A percentile compares a stretch with the other conserved stretches of the same genome.
Conservation (phyloP, 768 basidiomycete species). For the Boletus rex-veris region DNA sequence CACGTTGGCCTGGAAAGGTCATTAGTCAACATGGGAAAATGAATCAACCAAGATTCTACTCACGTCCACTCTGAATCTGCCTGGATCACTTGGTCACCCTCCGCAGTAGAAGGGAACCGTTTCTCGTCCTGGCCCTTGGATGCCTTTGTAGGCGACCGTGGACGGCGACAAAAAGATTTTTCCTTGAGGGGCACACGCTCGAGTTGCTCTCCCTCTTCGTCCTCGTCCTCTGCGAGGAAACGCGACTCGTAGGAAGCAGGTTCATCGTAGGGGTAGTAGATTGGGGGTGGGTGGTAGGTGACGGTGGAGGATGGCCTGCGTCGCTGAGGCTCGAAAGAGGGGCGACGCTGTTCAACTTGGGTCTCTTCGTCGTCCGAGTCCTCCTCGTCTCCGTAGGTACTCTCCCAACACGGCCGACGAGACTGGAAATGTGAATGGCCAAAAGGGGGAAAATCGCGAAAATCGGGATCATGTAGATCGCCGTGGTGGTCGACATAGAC, state of each 20-base stretch:
- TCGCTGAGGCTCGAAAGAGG: slow-evolving; percentile 19
- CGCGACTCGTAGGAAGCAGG: slow-evolving; percentile 32
- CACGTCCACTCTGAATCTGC: slow-evolving; percentile 33
- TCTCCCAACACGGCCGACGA: slow-evolving; percentile 36
- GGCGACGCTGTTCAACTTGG: slow-evolving; percentile 9
- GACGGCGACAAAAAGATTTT: slow-evolving; percentile 14
- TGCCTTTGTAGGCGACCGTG: slow-evolving; percentile 21
- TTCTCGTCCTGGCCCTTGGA: slow-evolving; percentile 22
- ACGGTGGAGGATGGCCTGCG: slow-evolving; percentile 25
- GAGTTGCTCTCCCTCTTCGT: slow-evolving; percentile 18
- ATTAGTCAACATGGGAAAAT: neutral
- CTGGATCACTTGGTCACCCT: slow-evolving; percentile 10
- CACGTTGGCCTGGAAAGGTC: slow-evolving; percentile 49
- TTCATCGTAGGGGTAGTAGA: slow-evolving; percentile 28
- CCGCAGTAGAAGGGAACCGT: neutral
- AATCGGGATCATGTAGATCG: slow-evolving; percentile 66
- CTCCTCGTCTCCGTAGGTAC: slow-evolving; percentile 28
- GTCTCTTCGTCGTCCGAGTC: slow-evolving; percentile 30
- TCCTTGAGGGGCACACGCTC: slow-evolving; percentile 28
- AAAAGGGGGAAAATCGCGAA: slow-evolving; percentile 55
- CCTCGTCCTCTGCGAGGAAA: slow-evolving; percentile 24
- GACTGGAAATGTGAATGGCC: slow-evolving; percentile 15
- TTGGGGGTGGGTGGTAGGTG: slow-evolving; percentile 19
- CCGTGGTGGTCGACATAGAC: slow-evolving; percentile 62
- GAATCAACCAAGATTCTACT: slow-evolving; percentile 8